Evolutionary conservation across 2,329 filamentous ascomycete species (phyloP).

Genomic region (Talaromyces sp.): DNA sequence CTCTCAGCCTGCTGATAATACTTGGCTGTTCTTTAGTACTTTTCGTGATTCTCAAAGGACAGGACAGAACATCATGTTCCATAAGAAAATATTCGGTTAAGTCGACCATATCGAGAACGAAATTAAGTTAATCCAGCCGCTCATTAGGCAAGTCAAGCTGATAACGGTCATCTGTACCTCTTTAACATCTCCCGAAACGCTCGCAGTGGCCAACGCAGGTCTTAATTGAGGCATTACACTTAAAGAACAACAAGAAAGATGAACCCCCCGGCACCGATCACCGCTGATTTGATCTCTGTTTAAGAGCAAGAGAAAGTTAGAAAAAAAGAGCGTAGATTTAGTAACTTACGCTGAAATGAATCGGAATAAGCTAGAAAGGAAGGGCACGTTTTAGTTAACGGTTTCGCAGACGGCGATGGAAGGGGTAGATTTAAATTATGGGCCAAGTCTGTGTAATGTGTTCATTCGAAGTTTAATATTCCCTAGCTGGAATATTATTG

Average conservation of each 20-base stretch:
- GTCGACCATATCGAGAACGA: neutral
- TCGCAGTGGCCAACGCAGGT: constrained; percentile 5
- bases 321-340: constrained; percentile 49
- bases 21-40: no score
- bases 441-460: neutral
- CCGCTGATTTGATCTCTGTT: constrained; percentile 25
- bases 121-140: no score
- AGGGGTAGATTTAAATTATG: constrained; percentile 18
- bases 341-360: constrained; percentile 49
- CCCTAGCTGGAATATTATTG: neutral
- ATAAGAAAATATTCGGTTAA: neutral
- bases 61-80: neutral
- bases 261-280: constrained; percentile 16
- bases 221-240: constrained; percentile 20
- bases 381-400: constrained; percentile 21
- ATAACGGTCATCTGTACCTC: no score
- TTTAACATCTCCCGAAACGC: no score
- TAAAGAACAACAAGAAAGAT: constrained; percentile 14
- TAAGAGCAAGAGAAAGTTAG: constrained; percentile 44
- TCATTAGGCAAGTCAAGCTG: no score
- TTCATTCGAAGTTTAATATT: neutral
- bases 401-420: constrained; percentile 20
- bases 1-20: no score
- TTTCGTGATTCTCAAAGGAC: no score
- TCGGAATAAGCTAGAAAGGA: constrained; percentile 36